Base-by-base conservation (phyloP, 2,329 filamentous ascomycete species). In the Aphanocladium album region DNA sequence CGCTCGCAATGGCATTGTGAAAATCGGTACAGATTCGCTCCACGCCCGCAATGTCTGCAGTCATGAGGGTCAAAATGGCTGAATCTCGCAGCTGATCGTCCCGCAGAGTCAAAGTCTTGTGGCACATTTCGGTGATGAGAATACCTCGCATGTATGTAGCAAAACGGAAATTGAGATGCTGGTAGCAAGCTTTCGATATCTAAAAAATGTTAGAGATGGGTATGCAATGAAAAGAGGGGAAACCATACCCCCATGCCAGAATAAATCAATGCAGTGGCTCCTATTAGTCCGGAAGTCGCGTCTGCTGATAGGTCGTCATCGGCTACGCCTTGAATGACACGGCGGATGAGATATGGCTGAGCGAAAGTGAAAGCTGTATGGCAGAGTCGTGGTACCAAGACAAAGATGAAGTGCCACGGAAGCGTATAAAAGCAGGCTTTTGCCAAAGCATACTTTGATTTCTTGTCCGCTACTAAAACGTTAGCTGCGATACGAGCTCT, bases 61-160 rank as follows among this genome's bases (percentile, higher is more conserved):
- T 76, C 76, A 81, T 80, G 11, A 80, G 67, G 1, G 77, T 80
- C 4, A 77, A 64, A 1, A 77, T 71, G 1, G 72, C 72, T 0
- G 71, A 70, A n/a, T 77, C 74, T 25, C 46, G 46, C 21, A 71
- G 21, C 5, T 49, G 46, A 5, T 27, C 21, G 12, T 49, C 46
- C 21, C 27, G 46, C 19, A 49, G 6, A 5, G 46, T 49, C 23
- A 49, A 17, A 6, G 16, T 14, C 14, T 27, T 49, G 23, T 49
- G 46, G 23, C 46, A 49, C 46, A 49, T 49, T 27, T 49, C 46
- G 11, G 46, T 49, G 11, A 49, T 21, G 2, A 54, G 11, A 25
- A 54, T 54, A 3, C 51, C 35, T 2, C 51, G 30, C 35, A 41
- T 21, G 30, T 39, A 54, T 5, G 51, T 41, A 2, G 35, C 35